Percentiles rank a stretch among this genome's conserved stretches.
These are phyloP conservation scores for Thamnidium elegans DNA, from an alignment of 192 early-diverging fungal genomes.

Conservation along the genomic window DNA sequence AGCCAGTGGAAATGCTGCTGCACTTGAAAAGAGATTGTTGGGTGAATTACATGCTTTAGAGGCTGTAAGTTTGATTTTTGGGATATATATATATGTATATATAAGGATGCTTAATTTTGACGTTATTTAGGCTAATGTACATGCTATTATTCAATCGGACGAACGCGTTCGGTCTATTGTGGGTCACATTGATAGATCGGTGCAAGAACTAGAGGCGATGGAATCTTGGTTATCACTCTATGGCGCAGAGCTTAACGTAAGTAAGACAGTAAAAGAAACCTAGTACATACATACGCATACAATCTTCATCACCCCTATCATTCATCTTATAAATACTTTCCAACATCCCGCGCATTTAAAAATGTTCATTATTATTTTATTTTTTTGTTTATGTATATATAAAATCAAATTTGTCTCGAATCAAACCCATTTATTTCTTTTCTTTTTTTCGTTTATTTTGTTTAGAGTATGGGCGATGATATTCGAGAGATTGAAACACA, in stretches of 20 bases:
- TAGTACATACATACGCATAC: too few species aligned
- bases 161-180: slow-evolving; percentile 78
- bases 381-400: too few species aligned
- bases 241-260: slow-evolving; percentile 80
- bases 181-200: slow-evolving; percentile 78
- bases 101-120: background rate
- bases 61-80: slow-evolving; percentile 47
- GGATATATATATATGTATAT: background rate
- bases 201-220: slow-evolving; percentile 79
- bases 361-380: too few species aligned
- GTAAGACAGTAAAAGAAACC: background rate
- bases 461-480: slow-evolving; percentile 88
- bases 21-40: slow-evolving; percentile 78
- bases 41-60: slow-evolving; percentile 85
- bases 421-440: too few species aligned
- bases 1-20: slow-evolving; percentile 82
- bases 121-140: slow-evolving; percentile 75
- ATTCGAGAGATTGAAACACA: slow-evolving; percentile 92
- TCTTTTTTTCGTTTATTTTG: slow-evolving; percentile 8
- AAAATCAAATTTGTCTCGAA: too few species aligned
- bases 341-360: too few species aligned
- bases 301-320: too few species aligned
- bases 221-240: slow-evolving; percentile 87
- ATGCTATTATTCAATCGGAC: slow-evolving; percentile 91
- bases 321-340: too few species aligned